Percentiles rank a stretch among this genome's conserved stretches.
Evolutionary conservation across 2,329 filamentous ascomycete species (phyloP).

Genomic region (Penicillium sp.): DNA sequence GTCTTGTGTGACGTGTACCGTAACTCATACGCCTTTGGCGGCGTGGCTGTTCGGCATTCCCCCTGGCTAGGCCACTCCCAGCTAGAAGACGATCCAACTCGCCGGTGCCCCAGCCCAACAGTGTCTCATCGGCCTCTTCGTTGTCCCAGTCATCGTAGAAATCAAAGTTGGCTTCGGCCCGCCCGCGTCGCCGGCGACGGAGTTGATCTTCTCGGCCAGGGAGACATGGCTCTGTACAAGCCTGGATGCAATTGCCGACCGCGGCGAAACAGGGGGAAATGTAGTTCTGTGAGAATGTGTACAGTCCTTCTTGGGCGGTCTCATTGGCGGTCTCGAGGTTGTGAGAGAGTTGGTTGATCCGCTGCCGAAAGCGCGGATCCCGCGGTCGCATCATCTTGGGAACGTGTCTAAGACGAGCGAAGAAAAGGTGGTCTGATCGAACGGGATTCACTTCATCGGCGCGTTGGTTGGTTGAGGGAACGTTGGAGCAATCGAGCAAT

Average conservation of each 20-base stretch:
- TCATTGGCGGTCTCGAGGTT: slow-evolving; percentile 91
- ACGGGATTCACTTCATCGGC: slow-evolving; percentile 19
- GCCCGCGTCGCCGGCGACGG: slow-evolving; percentile 68
- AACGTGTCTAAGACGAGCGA: slow-evolving; percentile 17
- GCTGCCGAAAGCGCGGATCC: slow-evolving; percentile 88
- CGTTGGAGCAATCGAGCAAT: slow-evolving; percentile 12
- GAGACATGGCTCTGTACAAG: slow-evolving; percentile 69
- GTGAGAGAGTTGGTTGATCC: slow-evolving; percentile 89
- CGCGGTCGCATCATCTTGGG: slow-evolving; percentile 61
- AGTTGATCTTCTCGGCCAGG: slow-evolving; percentile 75
- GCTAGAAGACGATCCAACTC: slow-evolving; percentile 84
- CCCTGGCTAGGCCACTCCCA: slow-evolving; percentile 57
- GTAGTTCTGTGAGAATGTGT: slow-evolving; percentile 85
- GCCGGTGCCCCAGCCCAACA: slow-evolving; percentile 79
- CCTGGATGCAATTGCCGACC: slow-evolving; percentile 67
- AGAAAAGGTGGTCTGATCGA: not conserved
- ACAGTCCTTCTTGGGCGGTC: slow-evolving; percentile 87
- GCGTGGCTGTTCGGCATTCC: slow-evolving; percentile 64
- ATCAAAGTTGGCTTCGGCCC: slow-evolving; percentile 85
- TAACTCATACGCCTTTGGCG: slow-evolving; percentile 88
- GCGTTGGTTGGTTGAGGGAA: slow-evolving; percentile 18
- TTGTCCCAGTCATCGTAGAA: slow-evolving; percentile 98
- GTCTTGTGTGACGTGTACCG: slow-evolving; percentile 67
- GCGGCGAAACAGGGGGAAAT: slow-evolving; percentile 78
- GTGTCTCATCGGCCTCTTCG: slow-evolving; percentile 60